Base-by-base conservation (phyloP, 768 basidiomycete genomes). In the Phaffia tasmanica region DNA sequence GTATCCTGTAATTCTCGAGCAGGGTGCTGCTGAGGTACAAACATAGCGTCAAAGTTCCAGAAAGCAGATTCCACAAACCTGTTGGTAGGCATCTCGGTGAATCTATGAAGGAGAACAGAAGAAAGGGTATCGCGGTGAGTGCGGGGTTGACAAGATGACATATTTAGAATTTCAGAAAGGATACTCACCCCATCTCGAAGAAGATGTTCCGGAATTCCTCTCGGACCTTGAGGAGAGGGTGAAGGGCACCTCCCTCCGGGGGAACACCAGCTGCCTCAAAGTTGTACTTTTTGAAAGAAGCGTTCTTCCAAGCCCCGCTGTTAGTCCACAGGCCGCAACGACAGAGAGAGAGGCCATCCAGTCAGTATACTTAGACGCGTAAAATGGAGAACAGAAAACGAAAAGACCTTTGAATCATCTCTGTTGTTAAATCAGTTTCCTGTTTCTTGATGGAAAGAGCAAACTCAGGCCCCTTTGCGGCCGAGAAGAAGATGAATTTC, bases 41-140 rank as follows among this genome's bases (percentile, higher is more conserved):
- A 99, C 70, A 99, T 81, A 1, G 93, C 85, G 76, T 99, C 95
- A 78, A 99, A 98, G 76, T 92, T 95, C 95, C 95, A 99, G 82
- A 98, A 99, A 47, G 88, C 88, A 25, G 91, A 94, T 78, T 99
- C 95, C 64, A 99, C 92, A 75, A 90, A 99, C 63, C 86, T 85
- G 59, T 85, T 84, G 11, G 95, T 98, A 18, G 93, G 91, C 95
- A 99, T 99, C 78, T 99, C 95, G 57, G 91, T 86, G 78, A 98
- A 99, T 14, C 94, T 98, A 71, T 19, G 23, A 25, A 68, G 23
- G 30, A 42, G 35, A 7, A 61, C 18, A 62, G 57, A 30, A 18
- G 29, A 56, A 53, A 35, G n/a, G n/a, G n/a, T 49, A 3, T 11
- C 6, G 23, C 14, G 6, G 42, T 32, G 25, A 57, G 32, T 11